Evolutionary conservation across 352 stramenopile species (phyloP).

Genomic region (Pythium phragmiticola): DNA sequence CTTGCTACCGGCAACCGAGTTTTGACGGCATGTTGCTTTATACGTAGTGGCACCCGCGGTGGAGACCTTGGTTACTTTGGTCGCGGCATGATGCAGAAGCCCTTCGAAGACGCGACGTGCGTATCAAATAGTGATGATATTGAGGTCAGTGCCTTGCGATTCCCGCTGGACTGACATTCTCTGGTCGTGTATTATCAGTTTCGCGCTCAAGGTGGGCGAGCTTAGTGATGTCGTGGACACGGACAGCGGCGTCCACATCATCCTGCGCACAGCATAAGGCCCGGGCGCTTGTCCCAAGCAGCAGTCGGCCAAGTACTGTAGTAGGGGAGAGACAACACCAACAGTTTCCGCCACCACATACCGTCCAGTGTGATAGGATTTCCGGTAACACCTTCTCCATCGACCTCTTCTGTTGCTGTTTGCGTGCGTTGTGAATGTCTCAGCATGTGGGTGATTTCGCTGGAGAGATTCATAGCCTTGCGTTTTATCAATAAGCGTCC

Average conservation of each 20-base stretch:
- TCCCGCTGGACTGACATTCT: background rate
- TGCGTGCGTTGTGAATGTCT: too few relatives aligned
- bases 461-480: too few relatives aligned
- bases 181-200: conserved; percentile 33
- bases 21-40: too few relatives aligned
- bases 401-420: too few relatives aligned
- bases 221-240: conserved; percentile 94
- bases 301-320: conserved; percentile 17
- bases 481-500: too few relatives aligned
- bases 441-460: too few relatives aligned
- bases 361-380: background rate
- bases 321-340: too few relatives aligned
- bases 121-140: background rate
- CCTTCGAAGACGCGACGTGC: conserved; percentile 88
- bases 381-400: too few relatives aligned
- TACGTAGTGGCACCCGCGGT: conserved; percentile 57
- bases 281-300: conserved; percentile 48
- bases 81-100: conserved; percentile 91
- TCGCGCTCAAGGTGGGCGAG: conserved; percentile 90
- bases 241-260: conserved; percentile 96
- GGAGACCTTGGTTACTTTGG: conserved; percentile 91
- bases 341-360: background rate
- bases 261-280: conserved; percentile 90
- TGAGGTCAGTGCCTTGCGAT: too few relatives aligned
- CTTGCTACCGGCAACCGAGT: too few relatives aligned